Percentiles rank a stretch among this genome's conserved stretches.
These are phyloP conservation scores for Raffaelea deltoideospora DNA, from an alignment of 2,329 filamentous ascomycete species.

Conservation along the genomic window DNA sequence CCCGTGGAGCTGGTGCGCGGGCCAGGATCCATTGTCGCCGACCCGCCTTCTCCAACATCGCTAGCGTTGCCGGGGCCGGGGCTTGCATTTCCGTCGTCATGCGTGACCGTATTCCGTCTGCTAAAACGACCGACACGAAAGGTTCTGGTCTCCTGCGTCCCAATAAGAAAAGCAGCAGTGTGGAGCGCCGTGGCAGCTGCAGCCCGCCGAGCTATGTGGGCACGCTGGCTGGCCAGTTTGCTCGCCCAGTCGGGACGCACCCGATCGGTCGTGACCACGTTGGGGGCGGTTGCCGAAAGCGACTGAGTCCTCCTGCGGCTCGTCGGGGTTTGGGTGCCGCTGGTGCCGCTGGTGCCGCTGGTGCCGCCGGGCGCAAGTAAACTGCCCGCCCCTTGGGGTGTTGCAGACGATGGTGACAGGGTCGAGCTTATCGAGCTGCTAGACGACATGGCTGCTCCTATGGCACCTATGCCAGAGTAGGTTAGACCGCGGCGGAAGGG, in stretches of 20 bases:
- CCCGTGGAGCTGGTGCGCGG: constrained; percentile 17
- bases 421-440: constrained; percentile 60
- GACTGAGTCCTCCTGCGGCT: constrained; percentile 35
- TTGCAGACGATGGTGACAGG: constrained; percentile 24
- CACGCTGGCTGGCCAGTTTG: constrained; percentile 71
- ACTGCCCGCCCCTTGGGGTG: too few relatives aligned
- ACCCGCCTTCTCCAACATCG: constrained; percentile 11
- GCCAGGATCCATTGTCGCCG: constrained; percentile 18
- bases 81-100: constrained; percentile 16
- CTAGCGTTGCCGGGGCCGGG: constrained; percentile 13
- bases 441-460: constrained; percentile 69
- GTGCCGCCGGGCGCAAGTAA: constrained; percentile 14
- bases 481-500: constrained; percentile 73
- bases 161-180: constrained; percentile 85
- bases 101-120: constrained; percentile 32
- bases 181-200: constrained; percentile 90
- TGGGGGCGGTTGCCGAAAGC: constrained; percentile 67
- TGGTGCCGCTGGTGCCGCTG: constrained; percentile 15
- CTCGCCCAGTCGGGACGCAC: constrained; percentile 90
- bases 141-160: constrained; percentile 39
- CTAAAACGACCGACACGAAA: constrained; percentile 42
- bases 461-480: constrained; percentile 32
- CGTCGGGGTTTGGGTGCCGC: constrained; percentile 1
- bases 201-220: constrained; percentile 71
- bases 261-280: constrained; percentile 82